These are phyloP conservation scores for Penicillium alfredii DNA, from an alignment of 495 filamentous ascomycete genomes.

Conservation along the genomic window DNA sequence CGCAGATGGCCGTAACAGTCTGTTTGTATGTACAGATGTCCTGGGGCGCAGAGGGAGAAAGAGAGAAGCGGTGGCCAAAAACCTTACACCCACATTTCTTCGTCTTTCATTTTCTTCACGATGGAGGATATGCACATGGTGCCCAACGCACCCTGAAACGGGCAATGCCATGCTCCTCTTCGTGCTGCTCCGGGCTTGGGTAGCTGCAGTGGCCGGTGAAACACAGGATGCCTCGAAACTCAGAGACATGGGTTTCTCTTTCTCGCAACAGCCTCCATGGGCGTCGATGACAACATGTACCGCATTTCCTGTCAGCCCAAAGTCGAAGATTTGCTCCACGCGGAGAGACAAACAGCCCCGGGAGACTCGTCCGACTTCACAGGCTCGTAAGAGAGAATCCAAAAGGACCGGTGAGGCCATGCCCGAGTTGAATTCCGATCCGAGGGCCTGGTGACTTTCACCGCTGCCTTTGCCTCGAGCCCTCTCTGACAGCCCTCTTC, in stretches of 20 bases:
- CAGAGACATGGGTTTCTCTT: slow-evolving; percentile 14
- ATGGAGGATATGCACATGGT: slow-evolving; percentile 53
- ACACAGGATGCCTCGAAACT: slow-evolving; percentile 35
- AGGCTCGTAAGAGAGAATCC: slow-evolving; percentile 8
- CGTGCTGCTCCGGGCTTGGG: slow-evolving; percentile 23
- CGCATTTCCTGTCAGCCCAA: slow-evolving; percentile 22
- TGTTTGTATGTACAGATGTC: slow-evolving; percentile 28
- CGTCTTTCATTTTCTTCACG: no score
- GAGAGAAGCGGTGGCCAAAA: slow-evolving; percentile 6
- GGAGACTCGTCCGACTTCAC: slow-evolving; percentile 19
- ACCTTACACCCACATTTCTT: slow-evolving; percentile 47
- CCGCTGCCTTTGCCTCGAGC: slow-evolving; percentile 2
- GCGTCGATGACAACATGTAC: slow-evolving; percentile 16
- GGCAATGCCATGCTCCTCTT: slow-evolving; percentile 18
- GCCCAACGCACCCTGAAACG: slow-evolving; percentile 25
- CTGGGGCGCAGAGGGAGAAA: neutral
- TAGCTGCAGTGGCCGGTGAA: slow-evolving; percentile 32
- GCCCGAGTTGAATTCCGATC: no score
- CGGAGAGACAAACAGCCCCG: slow-evolving; percentile 17
- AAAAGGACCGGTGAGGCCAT: slow-evolving; percentile 9
- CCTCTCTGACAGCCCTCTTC: neutral
- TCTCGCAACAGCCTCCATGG: slow-evolving; percentile 3
- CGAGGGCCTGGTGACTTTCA: no score
- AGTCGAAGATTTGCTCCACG: slow-evolving; percentile 16
- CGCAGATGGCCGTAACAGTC: slow-evolving; percentile 20